phyloP scores from a whole-genome alignment of 768 basidiomycete genomes.

The Termitomyces sp. region DNA sequence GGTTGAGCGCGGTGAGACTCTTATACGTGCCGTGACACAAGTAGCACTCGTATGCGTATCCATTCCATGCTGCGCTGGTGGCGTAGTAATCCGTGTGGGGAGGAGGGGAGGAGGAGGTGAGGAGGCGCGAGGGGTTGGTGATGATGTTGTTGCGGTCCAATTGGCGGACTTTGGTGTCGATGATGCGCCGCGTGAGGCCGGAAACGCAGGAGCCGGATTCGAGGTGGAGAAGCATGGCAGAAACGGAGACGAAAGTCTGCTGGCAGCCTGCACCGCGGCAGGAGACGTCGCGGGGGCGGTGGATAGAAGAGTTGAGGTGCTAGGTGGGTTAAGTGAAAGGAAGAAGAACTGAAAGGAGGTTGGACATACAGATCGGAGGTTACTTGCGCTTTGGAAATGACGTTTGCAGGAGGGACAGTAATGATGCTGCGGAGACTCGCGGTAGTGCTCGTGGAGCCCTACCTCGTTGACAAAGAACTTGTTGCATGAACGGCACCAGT shows the following conservation, averaged over 20 bases:
- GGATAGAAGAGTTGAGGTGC: constrained; percentile 51
- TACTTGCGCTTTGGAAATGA: constrained; percentile 33
- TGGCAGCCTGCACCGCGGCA: constrained; percentile 40
- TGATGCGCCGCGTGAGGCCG: constrained; percentile 30
- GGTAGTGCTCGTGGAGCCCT: constrained; percentile 43
- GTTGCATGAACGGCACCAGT: constrained; percentile 36
- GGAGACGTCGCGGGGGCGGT: constrained; percentile 29
- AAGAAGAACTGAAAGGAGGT: not conserved
- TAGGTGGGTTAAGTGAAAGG: constrained; percentile 3
- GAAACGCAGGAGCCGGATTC: constrained; percentile 56
- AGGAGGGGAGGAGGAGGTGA: constrained; percentile 25
- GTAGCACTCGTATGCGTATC: constrained; percentile 52
- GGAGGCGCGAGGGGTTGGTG: constrained; percentile 49
- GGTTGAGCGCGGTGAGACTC: constrained; percentile 42
- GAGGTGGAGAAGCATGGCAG: constrained; percentile 57
- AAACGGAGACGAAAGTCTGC: constrained; percentile 39
- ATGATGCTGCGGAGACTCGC: constrained; percentile 31
- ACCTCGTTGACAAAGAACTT: constrained; percentile 31
- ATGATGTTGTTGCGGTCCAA: constrained; percentile 43
- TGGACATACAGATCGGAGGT: constrained; percentile 22
- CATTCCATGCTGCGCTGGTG: constrained; percentile 36
- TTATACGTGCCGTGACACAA: constrained; percentile 44
- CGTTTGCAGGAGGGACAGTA: constrained; percentile 43
- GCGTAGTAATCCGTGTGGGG: constrained; percentile 22
- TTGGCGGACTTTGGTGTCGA: constrained; percentile 36